Evolutionary conservation across 345 rosid species (phyloP), one percentile per base, ranked within the genome.

Genomic region (Durio zibethinus): DNA sequence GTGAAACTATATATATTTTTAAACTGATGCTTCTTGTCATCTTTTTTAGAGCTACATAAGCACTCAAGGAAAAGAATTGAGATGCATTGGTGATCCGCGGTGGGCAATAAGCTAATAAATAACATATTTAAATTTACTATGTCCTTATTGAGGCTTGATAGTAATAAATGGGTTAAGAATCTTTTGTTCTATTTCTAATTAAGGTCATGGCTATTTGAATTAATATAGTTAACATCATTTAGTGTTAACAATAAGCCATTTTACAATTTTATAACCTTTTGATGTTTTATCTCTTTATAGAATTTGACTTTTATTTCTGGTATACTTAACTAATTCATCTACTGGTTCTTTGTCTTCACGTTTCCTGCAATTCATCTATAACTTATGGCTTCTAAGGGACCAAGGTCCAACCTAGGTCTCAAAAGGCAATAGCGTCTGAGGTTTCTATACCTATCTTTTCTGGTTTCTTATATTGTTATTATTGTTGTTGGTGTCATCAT

Each of bases 321-420:
- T 23, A 14, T 36, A 57, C 77, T 74, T 43, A 42, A 23, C 38
- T 40, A 15, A 38, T 59, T 59, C 23, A 38, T 59, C 16, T 14
- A 7, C 16, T 40, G 21, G 43, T 18, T 25, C 15, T 60, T 74
- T 59, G 59, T n/a, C 59, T 18, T 31, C 23, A n/a, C 23, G 11
- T 12, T 7, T 7, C 27, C 10, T 33, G 43, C 72, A 75, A 72
- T 20, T 48, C n/a, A 63, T 35, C 12, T 52, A 82, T 80, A 78
- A n/a, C n/a, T n/a, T n/a, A 90, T 90, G 94, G 90, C 92, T 15
- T 87, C 94, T 48, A 90, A 90, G 83, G 94, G 89, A 79, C 87
- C 87, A 47, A 84, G 86, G 82, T 81, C 90, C 68, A 92, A 89
- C 87, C 96, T 89, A 90, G 91, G 83, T 96, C 97, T 70, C 97